Percentiles rank a stretch among this genome's conserved stretches.
Conservation (phyloP, 768 basidiomycete species). For the Boletales sp. region DNA sequence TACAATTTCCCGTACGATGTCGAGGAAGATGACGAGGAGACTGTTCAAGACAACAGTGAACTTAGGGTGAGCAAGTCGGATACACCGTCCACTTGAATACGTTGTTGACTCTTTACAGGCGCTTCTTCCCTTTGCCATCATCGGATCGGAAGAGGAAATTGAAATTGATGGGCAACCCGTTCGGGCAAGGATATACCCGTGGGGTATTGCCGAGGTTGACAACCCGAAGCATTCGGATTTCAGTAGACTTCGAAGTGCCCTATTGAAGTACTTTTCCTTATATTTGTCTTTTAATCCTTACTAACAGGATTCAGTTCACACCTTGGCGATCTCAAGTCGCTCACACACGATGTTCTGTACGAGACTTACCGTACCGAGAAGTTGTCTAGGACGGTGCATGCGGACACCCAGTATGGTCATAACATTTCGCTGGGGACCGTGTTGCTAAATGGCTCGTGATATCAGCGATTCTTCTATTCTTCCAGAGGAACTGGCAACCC, state of each 20-base stretch:
- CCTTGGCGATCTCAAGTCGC: slow-evolving; percentile 88
- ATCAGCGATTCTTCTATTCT: slow-evolving; percentile 82
- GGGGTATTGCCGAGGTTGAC: slow-evolving; percentile 98
- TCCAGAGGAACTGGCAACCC: slow-evolving; percentile 95
- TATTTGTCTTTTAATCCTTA: background rate
- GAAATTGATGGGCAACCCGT: slow-evolving; percentile 89
- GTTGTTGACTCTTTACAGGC: slow-evolving; percentile 43
- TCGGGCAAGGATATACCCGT: slow-evolving; percentile 94
- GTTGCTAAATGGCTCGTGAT: slow-evolving; percentile 22
- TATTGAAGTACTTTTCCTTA: slow-evolving; percentile 64
- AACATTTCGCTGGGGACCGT: background rate
- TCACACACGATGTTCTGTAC: slow-evolving; percentile 92
- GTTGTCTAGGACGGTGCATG: slow-evolving; percentile 82
- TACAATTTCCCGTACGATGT: slow-evolving; percentile 99
- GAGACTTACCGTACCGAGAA: slow-evolving; percentile 99
- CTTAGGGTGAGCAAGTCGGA: slow-evolving; percentile 60
- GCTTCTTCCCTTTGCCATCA: slow-evolving; percentile 93
- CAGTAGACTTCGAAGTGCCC: slow-evolving; percentile 83
- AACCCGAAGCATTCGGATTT: slow-evolving; percentile 99
- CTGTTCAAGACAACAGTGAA: slow-evolving; percentile 95
- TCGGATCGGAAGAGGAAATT: slow-evolving; percentile 96
- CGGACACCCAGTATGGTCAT: slow-evolving; percentile 61
- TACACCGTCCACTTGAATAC: background rate
- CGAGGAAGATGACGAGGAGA: slow-evolving; percentile 99
- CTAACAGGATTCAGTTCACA: slow-evolving; percentile 65